Evolutionary conservation across 1,284 basidiomycete genomes (phyloP), one percentile per base, ranked within the genome.

Genomic region (Gymnopus androsaceus): DNA sequence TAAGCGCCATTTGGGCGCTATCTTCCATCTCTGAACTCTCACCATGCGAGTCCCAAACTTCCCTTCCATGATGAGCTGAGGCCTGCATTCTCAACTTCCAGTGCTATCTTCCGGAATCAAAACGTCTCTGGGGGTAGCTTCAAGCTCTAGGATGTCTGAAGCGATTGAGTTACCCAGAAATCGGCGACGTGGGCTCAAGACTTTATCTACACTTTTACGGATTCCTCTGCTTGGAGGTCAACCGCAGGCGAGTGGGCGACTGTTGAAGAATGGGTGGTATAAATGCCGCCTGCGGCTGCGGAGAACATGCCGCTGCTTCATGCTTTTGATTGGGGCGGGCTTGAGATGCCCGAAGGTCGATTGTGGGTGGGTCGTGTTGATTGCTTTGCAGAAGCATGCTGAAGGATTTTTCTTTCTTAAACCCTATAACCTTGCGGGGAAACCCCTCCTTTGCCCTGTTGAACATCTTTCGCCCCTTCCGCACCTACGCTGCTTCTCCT

Each of bases 271-370:
- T 73, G 74, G 74, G 74, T 79, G 0, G 71, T 68, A 8, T 41
- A 58, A 3, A 67, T 60, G 61, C 71, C 78, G 14, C 61, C 62
- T 23, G 38, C 54, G 2, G 63, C 77, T 12, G 71, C 74, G 6
- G 61, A 57, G 19, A 55, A 60, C 34, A 61, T 77, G 42, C 64
- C 41, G 17, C 49, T 57, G 34, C 57, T 79, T 61, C 67, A 73
- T 25, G 74, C 73, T 0, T 77, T 79, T 59, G 77, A 78, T 58
- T 79, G 77, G 77, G 76, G 77, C 62, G 77, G 76, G 19, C 62
- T 74, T 19, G 77, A 79, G 63, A 63, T 77, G 57, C 75, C 77
- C 4, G 36, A 49, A n/a, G 73, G 77, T 63, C 53, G 49, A 8
- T 63, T 79, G 33, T 78, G 76, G 77, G 65, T 63, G 54, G 34